Evolutionary conservation across 2,329 filamentous ascomycete species (phyloP).

Genomic region (Pseudogymnoascus sp.): DNA sequence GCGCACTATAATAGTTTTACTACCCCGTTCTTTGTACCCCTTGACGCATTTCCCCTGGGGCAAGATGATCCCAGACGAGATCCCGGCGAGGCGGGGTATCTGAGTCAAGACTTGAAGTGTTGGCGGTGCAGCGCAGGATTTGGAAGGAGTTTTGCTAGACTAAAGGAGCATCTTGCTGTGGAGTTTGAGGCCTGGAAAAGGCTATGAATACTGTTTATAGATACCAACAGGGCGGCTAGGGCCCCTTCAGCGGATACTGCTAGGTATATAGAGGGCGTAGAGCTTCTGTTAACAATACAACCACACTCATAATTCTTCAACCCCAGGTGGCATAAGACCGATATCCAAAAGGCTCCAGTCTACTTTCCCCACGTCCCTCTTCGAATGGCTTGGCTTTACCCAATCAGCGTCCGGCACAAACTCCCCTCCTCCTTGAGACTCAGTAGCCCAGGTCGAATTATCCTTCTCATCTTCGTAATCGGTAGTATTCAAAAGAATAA

Average conservation of each 20-base stretch:
- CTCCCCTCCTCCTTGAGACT: neutral
- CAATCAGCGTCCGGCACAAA: neutral
- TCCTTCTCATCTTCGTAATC: neutral
- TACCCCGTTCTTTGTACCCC: constrained; percentile 71
- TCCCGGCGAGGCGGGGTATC: constrained; percentile 49
- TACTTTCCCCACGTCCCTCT: neutral
- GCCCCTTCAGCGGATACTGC: neutral
- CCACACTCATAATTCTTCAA: neutral
- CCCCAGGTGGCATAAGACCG: neutral
- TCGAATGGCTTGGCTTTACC: neutral
- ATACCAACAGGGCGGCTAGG: neutral
- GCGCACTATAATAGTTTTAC: constrained; percentile 93
- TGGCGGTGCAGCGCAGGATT: constrained; percentile 79
- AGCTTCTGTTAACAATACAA: neutral
- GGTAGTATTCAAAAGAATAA: neutral
- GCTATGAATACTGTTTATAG: constrained; percentile 36
- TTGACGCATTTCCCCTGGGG: constrained; percentile 73
- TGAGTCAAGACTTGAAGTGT: constrained; percentile 62
- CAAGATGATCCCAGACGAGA: constrained; percentile 56
- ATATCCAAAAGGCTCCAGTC: neutral
- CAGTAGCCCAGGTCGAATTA: neutral
- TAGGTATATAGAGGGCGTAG: neutral
- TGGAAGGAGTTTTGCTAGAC: constrained; percentile 61
- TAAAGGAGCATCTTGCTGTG: constrained; percentile 68
- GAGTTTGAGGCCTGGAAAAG: constrained; percentile 73